Evolutionary conservation across 495 filamentous ascomycete species (phyloP).

Genomic region (Talaromyces proteolyticus): DNA sequence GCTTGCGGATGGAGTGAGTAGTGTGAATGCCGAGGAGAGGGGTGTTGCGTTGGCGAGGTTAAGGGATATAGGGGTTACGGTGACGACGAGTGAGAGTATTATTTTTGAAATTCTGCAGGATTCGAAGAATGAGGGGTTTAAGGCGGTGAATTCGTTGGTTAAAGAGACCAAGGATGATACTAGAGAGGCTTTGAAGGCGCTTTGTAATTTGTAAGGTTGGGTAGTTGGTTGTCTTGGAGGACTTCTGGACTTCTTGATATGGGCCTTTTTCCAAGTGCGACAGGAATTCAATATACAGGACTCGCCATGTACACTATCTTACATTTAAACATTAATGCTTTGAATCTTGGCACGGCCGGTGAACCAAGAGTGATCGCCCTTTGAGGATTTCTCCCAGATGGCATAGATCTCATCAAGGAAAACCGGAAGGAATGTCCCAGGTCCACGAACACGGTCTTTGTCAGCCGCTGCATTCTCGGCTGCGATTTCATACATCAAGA

Average conservation of each 20-base stretch:
- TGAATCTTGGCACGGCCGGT: conserved; percentile 46
- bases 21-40: conserved; percentile 76
- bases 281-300: not conserved
- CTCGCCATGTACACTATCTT: not conserved
- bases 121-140: conserved; percentile 66
- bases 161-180: conserved; percentile 70
- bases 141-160: conserved; percentile 63
- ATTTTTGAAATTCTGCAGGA: conserved; percentile 93
- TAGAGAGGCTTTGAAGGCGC: conserved; percentile 53
- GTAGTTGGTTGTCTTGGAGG: not conserved
- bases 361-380: conserved; percentile 49
- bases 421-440: conserved; percentile 82
- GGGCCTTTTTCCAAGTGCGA: not conserved
- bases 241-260: not conserved
- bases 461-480: conserved; percentile 63
- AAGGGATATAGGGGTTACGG: conserved; percentile 65
- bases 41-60: conserved; percentile 71
- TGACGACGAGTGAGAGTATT: conserved; percentile 88
- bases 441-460: conserved; percentile 62
- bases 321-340: conserved; percentile 24
- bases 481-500: conserved; percentile 80
- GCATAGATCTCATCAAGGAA: conserved; percentile 70
- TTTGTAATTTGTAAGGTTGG: conserved; percentile 42
- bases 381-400: conserved; percentile 40
- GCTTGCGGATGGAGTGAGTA: conserved; percentile 86